Base-by-base conservation (phyloP, 1,284 basidiomycete species). In the Ustilago trichophora region DNA sequence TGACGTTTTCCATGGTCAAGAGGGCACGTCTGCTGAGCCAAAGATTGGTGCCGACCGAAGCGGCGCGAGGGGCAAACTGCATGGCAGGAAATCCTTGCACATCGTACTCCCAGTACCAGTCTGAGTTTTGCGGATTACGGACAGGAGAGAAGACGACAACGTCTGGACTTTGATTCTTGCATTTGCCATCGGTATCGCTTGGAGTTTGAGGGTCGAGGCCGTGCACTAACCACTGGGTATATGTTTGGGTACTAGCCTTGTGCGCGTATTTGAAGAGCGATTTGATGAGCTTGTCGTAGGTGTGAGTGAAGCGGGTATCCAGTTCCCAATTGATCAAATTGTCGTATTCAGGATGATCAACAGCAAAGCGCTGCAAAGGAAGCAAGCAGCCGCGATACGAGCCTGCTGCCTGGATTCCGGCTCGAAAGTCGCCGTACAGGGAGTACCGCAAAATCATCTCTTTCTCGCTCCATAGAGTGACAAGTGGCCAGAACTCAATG, bases 21-120 rank as follows among this genome's bases (percentile, higher is more conserved):
- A 59, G 3, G 1, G 56, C 38, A 2, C 57, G 45, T 29, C 50
- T 53, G 40, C 57, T 60, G 1, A 60, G 22, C 51, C 57, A 60
- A 3, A 60, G 21, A 11, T 60, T 60, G 25, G 57, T 60, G 15
- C 31, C 33, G 2, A 60, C 57, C 12, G 57, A 60, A 18, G 50
- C 46, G 21, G 57, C 27, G 11, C 57, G 51, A 5, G 40, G 7
- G 10, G 35, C 54, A 5, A 35, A 34, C 31, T 37, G 34, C 31
- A 25, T 25, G 4, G 27, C 9, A 7, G 44, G 22, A 16, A 18
- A 60, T 5, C 57, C 57, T 40, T 60, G 57, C 2, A 60, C 57
- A 18, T 60, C 57, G 31, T 60, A 60, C 40, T 60, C 57, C 57
- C 57, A 60, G 16, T 60, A 60, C 57, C 57, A 60, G 4, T 32